Percentiles rank a stretch among this genome's conserved stretches.
phyloP scores from a whole-genome alignment of 192 early-diverging fungal genomes.

The Gamsiella multidivaricata region DNA sequence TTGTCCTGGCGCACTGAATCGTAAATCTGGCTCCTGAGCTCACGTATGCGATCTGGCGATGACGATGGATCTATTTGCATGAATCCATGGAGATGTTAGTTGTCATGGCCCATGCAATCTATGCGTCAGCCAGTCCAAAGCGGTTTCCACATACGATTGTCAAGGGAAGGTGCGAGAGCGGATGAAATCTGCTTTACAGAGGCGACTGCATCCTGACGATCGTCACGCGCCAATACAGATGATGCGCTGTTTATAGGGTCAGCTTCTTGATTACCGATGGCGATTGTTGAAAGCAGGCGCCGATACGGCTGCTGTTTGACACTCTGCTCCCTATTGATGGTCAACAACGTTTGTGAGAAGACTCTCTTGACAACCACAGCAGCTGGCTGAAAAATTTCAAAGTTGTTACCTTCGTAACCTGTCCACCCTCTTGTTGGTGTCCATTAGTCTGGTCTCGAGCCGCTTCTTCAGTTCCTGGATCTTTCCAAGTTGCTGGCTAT shows the following conservation, averaged over 20 bases:
- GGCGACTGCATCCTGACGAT: not conserved
- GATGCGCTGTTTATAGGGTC: not conserved
- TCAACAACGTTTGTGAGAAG: not conserved
- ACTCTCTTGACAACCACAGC: not conserved
- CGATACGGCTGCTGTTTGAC: not conserved
- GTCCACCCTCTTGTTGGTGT: constrained; percentile 16
- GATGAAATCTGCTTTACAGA: not conserved
- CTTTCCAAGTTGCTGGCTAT: not conserved
- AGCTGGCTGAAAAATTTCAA: too few relatives aligned
- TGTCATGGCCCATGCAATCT: too few relatives aligned
- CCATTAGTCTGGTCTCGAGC: constrained; percentile 12
- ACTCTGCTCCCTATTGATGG: not conserved
- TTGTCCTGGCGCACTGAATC: not conserved
- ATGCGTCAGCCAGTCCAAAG: not conserved
- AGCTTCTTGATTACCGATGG: not conserved
- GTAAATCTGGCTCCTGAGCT: constrained; percentile 1
- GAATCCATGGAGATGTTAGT: too few relatives aligned
- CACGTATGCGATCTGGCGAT: not conserved
- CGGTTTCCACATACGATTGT: not conserved
- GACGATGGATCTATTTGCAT: not conserved
- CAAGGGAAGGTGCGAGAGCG: not conserved
- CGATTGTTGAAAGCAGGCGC: not conserved
- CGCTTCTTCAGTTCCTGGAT: constrained; percentile 6
- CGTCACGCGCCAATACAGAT: not conserved
- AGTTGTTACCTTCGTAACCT: constrained; percentile 20